Evolutionary conservation across 805 yeast species (phyloP).

Genomic region (Saccharomycopsis fermentans): DNA sequence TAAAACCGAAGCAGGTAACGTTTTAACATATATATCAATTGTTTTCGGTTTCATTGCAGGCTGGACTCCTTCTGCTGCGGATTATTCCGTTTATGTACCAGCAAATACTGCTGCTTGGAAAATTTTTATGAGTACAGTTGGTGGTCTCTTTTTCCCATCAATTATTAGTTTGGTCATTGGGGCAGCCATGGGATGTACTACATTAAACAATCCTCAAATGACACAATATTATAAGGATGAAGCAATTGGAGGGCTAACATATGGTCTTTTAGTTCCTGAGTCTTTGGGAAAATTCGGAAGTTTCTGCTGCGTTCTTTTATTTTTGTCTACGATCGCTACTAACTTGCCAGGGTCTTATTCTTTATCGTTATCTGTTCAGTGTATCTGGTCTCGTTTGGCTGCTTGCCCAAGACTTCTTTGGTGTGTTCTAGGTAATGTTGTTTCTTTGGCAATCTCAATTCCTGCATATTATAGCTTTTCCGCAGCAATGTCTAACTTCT

Average conservation of each 20-base stretch:
- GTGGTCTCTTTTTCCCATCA: conserved; percentile 60
- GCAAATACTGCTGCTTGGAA: conserved; percentile 45
- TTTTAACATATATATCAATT: conserved; percentile 76
- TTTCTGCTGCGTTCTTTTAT: conserved; percentile 76
- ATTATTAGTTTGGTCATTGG: conserved; percentile 70
- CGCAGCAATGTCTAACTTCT: conserved; percentile 68
- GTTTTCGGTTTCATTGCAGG: conserved; percentile 87
- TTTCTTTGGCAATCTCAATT: conserved; percentile 76
- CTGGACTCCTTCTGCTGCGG: conserved; percentile 90
- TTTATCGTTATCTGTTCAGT: conserved; percentile 76
- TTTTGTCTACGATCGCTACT: conserved; percentile 81
- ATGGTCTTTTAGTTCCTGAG: conserved; percentile 64
- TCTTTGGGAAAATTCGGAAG: conserved; percentile 84
- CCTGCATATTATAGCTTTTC: conserved; percentile 75
- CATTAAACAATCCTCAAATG: conserved; percentile 36
- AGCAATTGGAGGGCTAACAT: conserved; percentile 75
- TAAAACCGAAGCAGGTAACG: conserved; percentile 59
- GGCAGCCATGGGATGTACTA: conserved; percentile 75
- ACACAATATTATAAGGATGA: conserved; percentile 38
- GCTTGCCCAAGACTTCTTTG: conserved; percentile 74
- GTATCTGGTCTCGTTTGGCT: conserved; percentile 65
- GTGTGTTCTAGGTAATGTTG: conserved; percentile 67
- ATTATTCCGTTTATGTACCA: conserved; percentile 83
- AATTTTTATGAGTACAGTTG: conserved; percentile 52
- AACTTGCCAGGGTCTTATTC: conserved; percentile 93